A percentile compares a stretch with the other conserved stretches of the same genome.
phyloP scores from a whole-genome alignment of 2,329 filamentous ascomycete genomes.

The Talaromyces marneffei region DNA sequence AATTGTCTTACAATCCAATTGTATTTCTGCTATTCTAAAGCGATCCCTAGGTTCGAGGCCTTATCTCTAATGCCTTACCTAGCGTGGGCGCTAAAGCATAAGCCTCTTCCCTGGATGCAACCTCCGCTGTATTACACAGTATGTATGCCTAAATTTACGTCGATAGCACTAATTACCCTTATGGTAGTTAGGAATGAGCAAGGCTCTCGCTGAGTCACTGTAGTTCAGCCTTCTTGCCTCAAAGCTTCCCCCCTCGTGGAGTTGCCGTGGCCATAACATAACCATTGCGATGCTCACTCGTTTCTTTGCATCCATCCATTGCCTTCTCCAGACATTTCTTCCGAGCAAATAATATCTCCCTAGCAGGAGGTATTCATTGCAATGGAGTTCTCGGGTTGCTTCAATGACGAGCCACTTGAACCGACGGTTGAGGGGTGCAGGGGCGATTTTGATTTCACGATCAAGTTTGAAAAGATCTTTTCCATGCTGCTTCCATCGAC shows the following conservation, averaged over 20 bases:
- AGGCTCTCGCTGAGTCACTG: no score
- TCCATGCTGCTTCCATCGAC: not conserved
- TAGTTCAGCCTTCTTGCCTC: no score
- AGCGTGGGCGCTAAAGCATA: no score
- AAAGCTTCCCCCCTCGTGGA: not conserved
- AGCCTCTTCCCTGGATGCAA: no score
- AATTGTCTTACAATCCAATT: no score
- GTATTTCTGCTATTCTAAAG: no score
- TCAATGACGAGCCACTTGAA: slow-evolving; percentile 1
- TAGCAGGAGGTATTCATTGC: not conserved
- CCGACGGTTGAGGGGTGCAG: slow-evolving; percentile 5
- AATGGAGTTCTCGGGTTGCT: slow-evolving; percentile 6
- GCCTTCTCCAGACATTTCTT: not conserved
- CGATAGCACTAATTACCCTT: no score
- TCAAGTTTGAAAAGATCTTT: slow-evolving; percentile 6
- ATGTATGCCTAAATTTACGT: no score
- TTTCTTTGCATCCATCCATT: not conserved
- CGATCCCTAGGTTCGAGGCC: no score
- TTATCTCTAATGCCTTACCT: no score
- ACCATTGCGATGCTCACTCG: not conserved
- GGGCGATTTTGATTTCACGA: slow-evolving; percentile 6
- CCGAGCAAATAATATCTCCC: not conserved
- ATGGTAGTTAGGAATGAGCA: no score
- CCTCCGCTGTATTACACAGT: no score
- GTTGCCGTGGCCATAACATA: not conserved